These are phyloP conservation scores for Tephrocybe sp. DNA, from an alignment of 768 basidiomycete species.

Conservation along the genomic window DNA sequence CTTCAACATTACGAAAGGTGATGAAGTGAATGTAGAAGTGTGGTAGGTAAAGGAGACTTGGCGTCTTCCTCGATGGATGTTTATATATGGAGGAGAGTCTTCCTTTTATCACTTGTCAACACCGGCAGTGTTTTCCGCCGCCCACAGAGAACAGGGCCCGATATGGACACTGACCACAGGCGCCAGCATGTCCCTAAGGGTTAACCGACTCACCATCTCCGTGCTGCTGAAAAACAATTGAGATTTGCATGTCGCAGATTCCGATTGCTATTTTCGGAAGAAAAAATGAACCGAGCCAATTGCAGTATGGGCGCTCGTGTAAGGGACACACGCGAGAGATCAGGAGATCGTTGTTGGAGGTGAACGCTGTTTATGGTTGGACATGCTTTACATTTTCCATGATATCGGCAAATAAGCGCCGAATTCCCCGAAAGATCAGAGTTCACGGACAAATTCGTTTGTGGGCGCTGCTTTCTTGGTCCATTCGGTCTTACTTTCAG, in stretches of 20 bases:
- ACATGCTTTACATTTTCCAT: conserved; percentile 5
- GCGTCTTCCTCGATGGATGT: neutral
- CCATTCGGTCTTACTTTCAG: no score
- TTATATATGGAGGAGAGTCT: neutral
- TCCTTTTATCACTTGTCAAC: neutral
- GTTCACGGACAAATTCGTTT: neutral
- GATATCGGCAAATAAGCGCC: conserved; percentile 11
- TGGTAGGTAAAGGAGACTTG: neutral
- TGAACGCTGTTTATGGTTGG: no score
- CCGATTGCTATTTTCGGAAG: neutral
- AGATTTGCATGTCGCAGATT: neutral
- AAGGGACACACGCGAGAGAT: neutral
- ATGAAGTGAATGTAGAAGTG: conserved; percentile 59
- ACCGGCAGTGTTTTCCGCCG: conserved; percentile 1
- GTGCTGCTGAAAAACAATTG: neutral
- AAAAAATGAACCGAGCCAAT: conserved; percentile 7
- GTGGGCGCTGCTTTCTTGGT: neutral
- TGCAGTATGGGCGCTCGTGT: neutral
- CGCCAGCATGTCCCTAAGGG: neutral
- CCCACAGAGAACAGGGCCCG: neutral
- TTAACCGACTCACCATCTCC: no score
- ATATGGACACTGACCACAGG: neutral
- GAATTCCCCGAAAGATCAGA: conserved; percentile 9
- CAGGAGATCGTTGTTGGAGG: no score
- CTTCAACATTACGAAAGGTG: conserved; percentile 43